Evolutionary conservation across 1,284 basidiomycete genomes (phyloP), one percentile per base, ranked within the genome.

Genomic region (Pseudozyma hubeiensis): DNA sequence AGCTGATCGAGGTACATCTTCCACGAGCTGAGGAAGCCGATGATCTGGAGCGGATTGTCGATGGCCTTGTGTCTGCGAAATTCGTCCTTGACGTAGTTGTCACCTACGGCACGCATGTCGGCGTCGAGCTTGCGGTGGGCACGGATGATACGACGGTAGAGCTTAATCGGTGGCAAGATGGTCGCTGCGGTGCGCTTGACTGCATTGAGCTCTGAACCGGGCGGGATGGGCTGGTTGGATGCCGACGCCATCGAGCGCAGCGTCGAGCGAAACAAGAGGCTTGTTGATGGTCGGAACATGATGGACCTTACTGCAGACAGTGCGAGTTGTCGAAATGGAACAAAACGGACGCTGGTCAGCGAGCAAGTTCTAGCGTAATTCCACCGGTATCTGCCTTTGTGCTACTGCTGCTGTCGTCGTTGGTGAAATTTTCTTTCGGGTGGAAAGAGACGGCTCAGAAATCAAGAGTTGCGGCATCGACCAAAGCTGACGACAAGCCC

Each of bases 71-170:
- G 82, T 2, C 81, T 60, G 11, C 71, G 70, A 49, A 84, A 84
- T 53, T 84, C 82, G 53, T 82, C 82, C 56, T 83, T 83, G 56
- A 85, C 71, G 63, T 85, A 85, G 39, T 77, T 69, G 56, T 85
- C 84, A 39, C 84, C 84, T 16, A 85, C 66, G 2, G 77, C 70
- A 10, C 83, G 79, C 84, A 84, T 84, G 55, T 85, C 83, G 11
- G 75, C 57, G 9, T 74, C 64, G 11, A 82, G 77, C 4, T 54
- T 46, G 2, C 81, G 67, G 48, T 85, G 84, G 0, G 77, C 80
- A 1, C 83, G 78, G 9, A 84, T 61, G 16, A 85, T 63, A 9
- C 80, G 64, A 2, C 84, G 71, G 53, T 83, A 84, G 10, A 85
- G 72, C 43, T 75, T 80, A 19, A 83, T 45, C 7, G 83, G 82